phyloP scores from a whole-genome alignment of 1,284 basidiomycete species.

The Irpex sp. region DNA sequence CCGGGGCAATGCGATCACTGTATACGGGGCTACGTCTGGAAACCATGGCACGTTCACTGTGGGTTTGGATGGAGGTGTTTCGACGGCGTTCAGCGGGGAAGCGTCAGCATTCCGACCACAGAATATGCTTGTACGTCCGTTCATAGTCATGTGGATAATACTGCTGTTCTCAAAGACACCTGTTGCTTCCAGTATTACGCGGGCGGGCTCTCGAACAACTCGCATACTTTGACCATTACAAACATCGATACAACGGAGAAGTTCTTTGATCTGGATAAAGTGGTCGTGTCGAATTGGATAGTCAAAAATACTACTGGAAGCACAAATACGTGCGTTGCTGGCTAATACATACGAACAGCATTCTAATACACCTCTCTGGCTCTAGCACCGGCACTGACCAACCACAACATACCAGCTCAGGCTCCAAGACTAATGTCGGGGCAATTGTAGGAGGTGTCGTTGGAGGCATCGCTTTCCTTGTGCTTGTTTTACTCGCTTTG shows the following conservation, averaged over 20 bases:
- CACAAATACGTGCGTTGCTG: not conserved
- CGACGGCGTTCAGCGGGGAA: not conserved
- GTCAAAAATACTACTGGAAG: not conserved
- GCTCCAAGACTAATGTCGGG: not conserved
- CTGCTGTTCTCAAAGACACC: not conserved
- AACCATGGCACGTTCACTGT: conserved; percentile 11
- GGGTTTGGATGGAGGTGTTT: conserved; percentile 1
- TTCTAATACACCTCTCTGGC: not conserved
- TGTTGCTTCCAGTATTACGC: not conserved
- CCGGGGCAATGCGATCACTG: conserved; percentile 6
- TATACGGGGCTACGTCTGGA: conserved; percentile 8
- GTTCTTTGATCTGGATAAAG: not conserved
- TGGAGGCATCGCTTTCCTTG: not conserved
- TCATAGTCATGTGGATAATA: not conserved
- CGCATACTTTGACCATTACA: not conserved
- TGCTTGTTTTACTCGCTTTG: not conserved
- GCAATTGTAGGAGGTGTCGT: not conserved
- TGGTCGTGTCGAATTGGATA: not conserved
- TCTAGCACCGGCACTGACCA: not conserved
- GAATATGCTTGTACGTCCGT: not conserved
- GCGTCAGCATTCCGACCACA: not conserved
- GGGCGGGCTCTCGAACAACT: not conserved
- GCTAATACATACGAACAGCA: not conserved
- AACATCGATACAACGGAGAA: not conserved
- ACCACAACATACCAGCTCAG: not conserved